Percentiles rank a stretch among this genome's conserved stretches.
These are phyloP conservation scores for Eimeria sp. DNA, from an alignment of 169 alveolate genomes.

Conservation along the genomic window DNA sequence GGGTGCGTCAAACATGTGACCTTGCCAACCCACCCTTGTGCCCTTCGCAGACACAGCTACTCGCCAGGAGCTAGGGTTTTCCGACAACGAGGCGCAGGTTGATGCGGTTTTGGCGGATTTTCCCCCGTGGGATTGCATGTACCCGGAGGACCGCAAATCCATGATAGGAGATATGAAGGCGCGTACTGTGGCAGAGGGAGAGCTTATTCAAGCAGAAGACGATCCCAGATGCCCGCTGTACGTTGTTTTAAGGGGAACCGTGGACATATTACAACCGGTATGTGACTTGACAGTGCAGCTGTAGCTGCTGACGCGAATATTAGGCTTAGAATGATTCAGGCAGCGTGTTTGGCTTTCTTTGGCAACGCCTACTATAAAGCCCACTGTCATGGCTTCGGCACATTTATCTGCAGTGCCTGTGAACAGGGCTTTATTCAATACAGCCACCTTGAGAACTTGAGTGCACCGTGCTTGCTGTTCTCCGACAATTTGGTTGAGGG, in stretches of 20 bases:
- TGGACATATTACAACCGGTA: conserved; percentile 73
- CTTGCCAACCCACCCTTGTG: not conserved
- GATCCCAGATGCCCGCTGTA: conserved; percentile 75
- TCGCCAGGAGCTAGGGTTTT: conserved; percentile 60
- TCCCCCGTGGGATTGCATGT: conserved; percentile 67
- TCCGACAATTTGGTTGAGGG: conserved; percentile 46
- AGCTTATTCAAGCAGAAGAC: conserved; percentile 64
- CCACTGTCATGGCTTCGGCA: too few species aligned
- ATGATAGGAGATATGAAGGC: conserved; percentile 63
- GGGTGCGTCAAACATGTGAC: not conserved
- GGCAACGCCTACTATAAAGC: not conserved
- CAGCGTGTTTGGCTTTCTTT: not conserved
- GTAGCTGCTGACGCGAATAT: not conserved
- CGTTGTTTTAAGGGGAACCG: conserved; percentile 54
- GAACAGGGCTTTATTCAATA: conserved; percentile 61
- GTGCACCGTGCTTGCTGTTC: conserved; percentile 65
- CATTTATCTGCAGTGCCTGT: not conserved
- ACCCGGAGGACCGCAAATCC: conserved; percentile 67
- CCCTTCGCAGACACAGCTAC: conserved; percentile 28
- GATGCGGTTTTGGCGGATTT: conserved; percentile 59
- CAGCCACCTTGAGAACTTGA: conserved; percentile 21
- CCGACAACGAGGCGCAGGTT: conserved; percentile 66
- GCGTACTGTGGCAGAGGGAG: conserved; percentile 17
- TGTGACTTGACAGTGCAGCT: not conserved
- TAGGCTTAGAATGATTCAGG: not conserved